Percentiles rank a stretch among this genome's conserved stretches.
Evolutionary conservation across 257 asterid species (phyloP).

Genomic region (Solanum gracilifrons): DNA sequence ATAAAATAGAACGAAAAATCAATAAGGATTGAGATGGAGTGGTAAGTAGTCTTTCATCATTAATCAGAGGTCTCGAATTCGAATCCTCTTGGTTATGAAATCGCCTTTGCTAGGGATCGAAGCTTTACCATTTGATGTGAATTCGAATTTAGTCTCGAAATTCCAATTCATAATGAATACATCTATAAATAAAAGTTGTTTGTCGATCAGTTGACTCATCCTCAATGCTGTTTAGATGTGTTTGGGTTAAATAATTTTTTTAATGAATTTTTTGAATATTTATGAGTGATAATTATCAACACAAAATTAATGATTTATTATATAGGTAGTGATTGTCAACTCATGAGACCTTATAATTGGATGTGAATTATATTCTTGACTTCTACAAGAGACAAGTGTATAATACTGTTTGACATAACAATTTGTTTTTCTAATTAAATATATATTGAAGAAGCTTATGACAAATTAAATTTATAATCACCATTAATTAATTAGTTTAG

Average conservation of each 20-base stretch:
- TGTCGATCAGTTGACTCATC: background rate
- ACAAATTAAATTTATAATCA: conserved; percentile 5
- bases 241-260: background rate
- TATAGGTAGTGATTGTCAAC: background rate
- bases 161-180: no score
- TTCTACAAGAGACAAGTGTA: conserved; percentile 10
- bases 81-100: no score
- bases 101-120: no score
- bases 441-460: conserved; percentile 6
- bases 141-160: no score
- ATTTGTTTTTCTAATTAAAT: background rate
- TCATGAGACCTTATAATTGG: conserved; percentile 5
- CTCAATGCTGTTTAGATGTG: background rate
- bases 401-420: conserved; percentile 11
- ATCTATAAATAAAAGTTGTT: background rate
- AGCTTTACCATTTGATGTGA: no score
- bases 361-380: conserved; percentile 17
- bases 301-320: background rate
- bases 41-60: no score
- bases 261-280: background rate
- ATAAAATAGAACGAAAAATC: background rate
- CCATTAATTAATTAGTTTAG: background rate
- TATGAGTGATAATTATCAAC: background rate
- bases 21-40: no score
- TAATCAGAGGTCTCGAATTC: no score